Percentiles rank a stretch among this genome's conserved stretches.
Evolutionary conservation across 345 rosid genomes (phyloP).

Genomic region (Gossypium australe): DNA sequence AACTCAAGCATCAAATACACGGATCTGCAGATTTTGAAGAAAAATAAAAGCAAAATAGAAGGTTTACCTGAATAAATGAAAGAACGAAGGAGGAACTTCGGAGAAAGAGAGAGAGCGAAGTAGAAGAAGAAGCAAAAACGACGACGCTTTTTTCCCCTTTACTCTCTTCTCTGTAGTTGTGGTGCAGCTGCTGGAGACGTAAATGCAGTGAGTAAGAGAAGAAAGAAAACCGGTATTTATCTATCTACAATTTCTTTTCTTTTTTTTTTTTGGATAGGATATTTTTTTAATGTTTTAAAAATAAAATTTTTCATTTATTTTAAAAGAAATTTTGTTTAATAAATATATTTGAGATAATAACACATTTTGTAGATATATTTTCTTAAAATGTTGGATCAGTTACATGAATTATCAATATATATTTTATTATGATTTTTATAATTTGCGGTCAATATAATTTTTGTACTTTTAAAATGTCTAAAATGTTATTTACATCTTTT

Average conservation of each 20-base stretch:
- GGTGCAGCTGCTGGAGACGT: neutral
- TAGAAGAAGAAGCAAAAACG: neutral
- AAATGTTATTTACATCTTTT: too few species aligned
- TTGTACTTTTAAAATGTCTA: too few species aligned
- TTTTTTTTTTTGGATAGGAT: neutral
- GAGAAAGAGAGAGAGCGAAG: neutral
- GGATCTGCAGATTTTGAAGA: slow-evolving; percentile 11
- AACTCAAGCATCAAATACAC: neutral
- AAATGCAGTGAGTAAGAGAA: neutral
- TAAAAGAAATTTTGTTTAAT: too few species aligned
- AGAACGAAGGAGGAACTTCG: neutral
- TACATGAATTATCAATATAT: too few species aligned
- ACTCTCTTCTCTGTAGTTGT: slow-evolving; percentile 1
- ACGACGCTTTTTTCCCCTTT: neutral
- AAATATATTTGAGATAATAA: too few species aligned
- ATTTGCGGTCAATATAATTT: too few species aligned
- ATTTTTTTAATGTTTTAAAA: neutral
- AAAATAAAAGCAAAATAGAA: neutral
- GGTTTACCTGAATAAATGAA: neutral
- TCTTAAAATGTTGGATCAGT: too few species aligned
- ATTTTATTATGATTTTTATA: too few species aligned
- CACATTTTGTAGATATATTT: too few species aligned
- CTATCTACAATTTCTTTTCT: too few species aligned
- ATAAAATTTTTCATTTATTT: too few species aligned
- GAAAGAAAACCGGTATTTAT: neutral